Evolutionary conservation across 2,329 filamentous ascomycete genomes (phyloP), one percentile per base, ranked within the genome.

Genomic region (Sporothrix protearum): DNA sequence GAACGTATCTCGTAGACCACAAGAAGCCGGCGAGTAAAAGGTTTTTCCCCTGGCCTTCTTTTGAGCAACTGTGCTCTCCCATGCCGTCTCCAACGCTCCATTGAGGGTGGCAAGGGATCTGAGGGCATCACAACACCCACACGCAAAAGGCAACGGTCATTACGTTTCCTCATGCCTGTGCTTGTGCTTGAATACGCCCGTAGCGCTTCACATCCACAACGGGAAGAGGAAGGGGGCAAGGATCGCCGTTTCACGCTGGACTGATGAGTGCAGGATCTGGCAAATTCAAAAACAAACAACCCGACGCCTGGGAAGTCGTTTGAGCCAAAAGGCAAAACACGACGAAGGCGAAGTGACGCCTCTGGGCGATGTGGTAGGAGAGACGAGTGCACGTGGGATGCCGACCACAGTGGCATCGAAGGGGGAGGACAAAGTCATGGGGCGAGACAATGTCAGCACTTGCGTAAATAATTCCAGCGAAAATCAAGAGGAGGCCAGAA

Each of bases 281-380:
- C 67, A 59, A 69, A 61, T 36, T 28, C 25, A 53, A 51, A 51
- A 36, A 49, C 19, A 69, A 61, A 69, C 14, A 69, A 47, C 53
- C 53, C 68, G 68, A 49, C 39, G 22, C 22, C 53, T 69, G 51
- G 53, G 39, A 61, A 25, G 39, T 47, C 51, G 51, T 59, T 42
- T 68, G 66, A 57, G 67, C 12, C 36, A 45, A 25, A 42, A 69
- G 67, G 51, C 67, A 59, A 69, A 69, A 69, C 67, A 59, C 36
- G 51, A 45, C 51, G 25, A 59, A 33, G 42, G 39, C 63, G 33
- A 30, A 59, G n/a, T 8, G 22, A 49, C 14, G 7, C 7, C 16
- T 28, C 30, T 10, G 12, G 2, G 30, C 12, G 12, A 30, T 5
- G 42, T 33, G 12, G 25, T 16, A 42, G 36, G 10, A 45, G 22